These are phyloP conservation scores for Brassica cretica DNA, from an alignment of 345 rosid genomes.

Conservation along the genomic window DNA sequence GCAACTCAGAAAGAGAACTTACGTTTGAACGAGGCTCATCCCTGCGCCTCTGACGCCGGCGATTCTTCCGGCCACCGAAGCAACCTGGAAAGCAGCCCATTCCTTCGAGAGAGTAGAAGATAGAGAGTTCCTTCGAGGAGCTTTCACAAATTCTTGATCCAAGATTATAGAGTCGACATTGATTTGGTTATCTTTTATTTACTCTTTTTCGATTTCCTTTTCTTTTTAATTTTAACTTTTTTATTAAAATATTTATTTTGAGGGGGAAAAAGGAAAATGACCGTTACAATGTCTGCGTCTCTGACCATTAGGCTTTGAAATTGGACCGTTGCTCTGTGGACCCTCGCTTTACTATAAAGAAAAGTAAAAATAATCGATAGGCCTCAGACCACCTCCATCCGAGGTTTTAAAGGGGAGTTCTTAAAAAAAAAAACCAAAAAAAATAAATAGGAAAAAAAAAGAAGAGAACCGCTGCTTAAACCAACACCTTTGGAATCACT, in stretches of 20 bases:
- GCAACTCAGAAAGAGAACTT: slow-evolving; percentile 20
- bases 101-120: slow-evolving; percentile 12
- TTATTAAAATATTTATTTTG: slow-evolving; percentile 5
- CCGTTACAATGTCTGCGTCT: slow-evolving; percentile 49
- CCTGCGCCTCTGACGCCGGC: slow-evolving; percentile 49
- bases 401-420: too few relatives aligned
- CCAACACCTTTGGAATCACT: too few relatives aligned
- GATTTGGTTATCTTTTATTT: slow-evolving; percentile 22
- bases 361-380: not conserved
- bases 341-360: not conserved
- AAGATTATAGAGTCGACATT: slow-evolving; percentile 21
- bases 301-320: slow-evolving; percentile 5
- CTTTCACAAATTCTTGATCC: slow-evolving; percentile 1
- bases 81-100: slow-evolving; percentile 95
- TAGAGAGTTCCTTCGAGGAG: not conserved
- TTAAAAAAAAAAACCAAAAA: too few relatives aligned
- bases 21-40: slow-evolving; percentile 56
- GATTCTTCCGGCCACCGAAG: slow-evolving; percentile 77
- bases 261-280: slow-evolving; percentile 40
- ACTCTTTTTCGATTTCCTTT: not conserved
- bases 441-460: too few relatives aligned
- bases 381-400: not conserved
- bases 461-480: too few relatives aligned
- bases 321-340: slow-evolving; percentile 34
- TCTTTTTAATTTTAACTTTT: not conserved